Evolutionary conservation across 352 stramenopile species (phyloP).

Genomic region (Aphanomyces invadans): DNA sequence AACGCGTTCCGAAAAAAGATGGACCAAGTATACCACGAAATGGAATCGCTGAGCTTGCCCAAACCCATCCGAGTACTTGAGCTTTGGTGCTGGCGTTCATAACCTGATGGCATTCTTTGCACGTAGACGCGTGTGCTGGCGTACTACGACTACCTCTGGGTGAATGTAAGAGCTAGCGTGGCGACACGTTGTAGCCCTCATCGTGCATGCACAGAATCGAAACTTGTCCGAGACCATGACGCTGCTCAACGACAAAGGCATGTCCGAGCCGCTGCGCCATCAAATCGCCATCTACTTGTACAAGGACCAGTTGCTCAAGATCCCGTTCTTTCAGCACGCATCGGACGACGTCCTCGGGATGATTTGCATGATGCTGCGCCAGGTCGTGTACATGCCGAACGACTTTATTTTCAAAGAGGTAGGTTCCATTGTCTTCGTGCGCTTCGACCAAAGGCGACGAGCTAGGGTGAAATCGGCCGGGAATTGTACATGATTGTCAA

Average conservation of each 20-base stretch:
- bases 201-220: conserved; percentile 33
- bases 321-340: conserved; percentile 20
- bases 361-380: conserved; percentile 33
- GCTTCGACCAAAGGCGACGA: conserved; percentile 36
- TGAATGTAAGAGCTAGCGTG: too few species aligned
- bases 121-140: conserved; percentile 30
- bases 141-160: conserved; percentile 28
- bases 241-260: conserved; percentile 25
- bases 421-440: not conserved
- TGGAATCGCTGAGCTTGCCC: conserved; percentile 35
- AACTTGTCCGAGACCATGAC: conserved; percentile 1
- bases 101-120: conserved; percentile 70
- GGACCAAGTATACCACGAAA: conserved; percentile 34
- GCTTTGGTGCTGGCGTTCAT: too few species aligned
- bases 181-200: conserved; percentile 58
- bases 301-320: conserved; percentile 27
- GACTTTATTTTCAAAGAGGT: conserved; percentile 49
- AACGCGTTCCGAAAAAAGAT: conserved; percentile 30
- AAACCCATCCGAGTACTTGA: conserved; percentile 24
- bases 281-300: conserved; percentile 27
- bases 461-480: conserved; percentile 33
- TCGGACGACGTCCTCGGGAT: conserved; percentile 28
- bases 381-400: conserved; percentile 30
- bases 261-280: conserved; percentile 26
- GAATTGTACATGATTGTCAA: conserved; percentile 38